These are phyloP conservation scores for Steccherinum ochraceum DNA, from an alignment of 768 basidiomycete genomes.

Conservation along the genomic window DNA sequence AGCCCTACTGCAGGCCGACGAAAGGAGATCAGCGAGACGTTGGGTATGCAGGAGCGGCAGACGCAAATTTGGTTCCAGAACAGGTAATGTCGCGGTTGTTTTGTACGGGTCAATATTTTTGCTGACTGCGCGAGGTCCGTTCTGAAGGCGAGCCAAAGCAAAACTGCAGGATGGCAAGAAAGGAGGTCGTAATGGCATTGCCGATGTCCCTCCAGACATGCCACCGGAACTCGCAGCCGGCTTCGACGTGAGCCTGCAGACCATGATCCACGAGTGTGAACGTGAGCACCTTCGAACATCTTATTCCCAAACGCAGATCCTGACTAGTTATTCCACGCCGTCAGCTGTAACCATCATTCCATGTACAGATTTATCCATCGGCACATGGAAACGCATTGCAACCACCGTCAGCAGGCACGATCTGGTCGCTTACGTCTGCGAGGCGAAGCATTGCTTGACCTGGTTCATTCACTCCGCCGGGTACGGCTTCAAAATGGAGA, in stretches of 20 bases:
- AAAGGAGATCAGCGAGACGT: constrained; percentile 63
- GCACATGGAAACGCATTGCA: constrained; percentile 72
- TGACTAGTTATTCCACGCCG: neutral
- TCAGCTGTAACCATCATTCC: constrained; percentile 72
- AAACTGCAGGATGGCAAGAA: constrained; percentile 62
- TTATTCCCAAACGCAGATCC: neutral
- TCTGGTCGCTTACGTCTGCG: constrained; percentile 71
- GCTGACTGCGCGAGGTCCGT: neutral
- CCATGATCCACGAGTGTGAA: constrained; percentile 69
- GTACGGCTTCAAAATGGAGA: constrained; percentile 80
- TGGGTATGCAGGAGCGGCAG: constrained; percentile 83
- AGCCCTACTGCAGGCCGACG: constrained; percentile 68
- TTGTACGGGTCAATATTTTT: neutral
- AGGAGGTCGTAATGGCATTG: constrained; percentile 29
- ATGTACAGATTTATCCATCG: constrained; percentile 68
- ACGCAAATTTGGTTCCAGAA: constrained; percentile 92
- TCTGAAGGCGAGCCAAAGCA: constrained; percentile 69
- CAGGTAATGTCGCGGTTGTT: constrained; percentile 36
- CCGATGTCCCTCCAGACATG: constrained; percentile 36
- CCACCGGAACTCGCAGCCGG: constrained; percentile 47
- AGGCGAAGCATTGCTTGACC: constrained; percentile 54
- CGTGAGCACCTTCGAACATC: constrained; percentile 38
- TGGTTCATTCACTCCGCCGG: constrained; percentile 78
- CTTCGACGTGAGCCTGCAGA: constrained; percentile 54
- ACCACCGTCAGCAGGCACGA: constrained; percentile 50